Base-by-base conservation (phyloP, 768 basidiomycete species). In the Pisolithus microcarpus region DNA sequence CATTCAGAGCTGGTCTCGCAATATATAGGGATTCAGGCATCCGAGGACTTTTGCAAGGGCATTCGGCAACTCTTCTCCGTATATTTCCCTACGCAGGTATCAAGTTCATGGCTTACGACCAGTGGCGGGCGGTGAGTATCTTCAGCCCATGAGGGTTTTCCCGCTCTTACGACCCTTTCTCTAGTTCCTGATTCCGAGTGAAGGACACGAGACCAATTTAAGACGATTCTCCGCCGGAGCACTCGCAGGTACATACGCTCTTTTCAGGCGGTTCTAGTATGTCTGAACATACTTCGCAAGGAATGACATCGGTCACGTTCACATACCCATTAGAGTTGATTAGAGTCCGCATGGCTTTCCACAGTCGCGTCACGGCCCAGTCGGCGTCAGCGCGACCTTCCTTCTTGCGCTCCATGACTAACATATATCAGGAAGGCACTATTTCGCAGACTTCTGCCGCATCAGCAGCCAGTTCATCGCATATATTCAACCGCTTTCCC, bases 81-180 rank as follows among this genome's bases (percentile, higher is more conserved):
- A 86, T 97, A 60, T 95, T 96, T 66, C 96, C 96, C 7, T 97
- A 98, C 62, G 96, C 96, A 26, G 91, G 85, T 53, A 88, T 98
- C 69, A 96, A 94, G 68, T 99, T 92, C 63, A 92, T 97, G 85
- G 81, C 88, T 4, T 99, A 97, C 64, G 95, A 97, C 67, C 82
- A 89, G 64, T 72, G 88, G 51, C 87, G 90, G 68, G 63, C 79
- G 55, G 91, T 94, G 57, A 61, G 76, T 69, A 21, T 43, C 21
- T 42, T 40, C 50, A 43, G 1, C 8, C 9, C 0, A 24, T 24
- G 19, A 0, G 36, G 4, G 19, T 2, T 16, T 15, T 28, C 4
- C 9, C 49, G 34, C 31, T 18, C 19, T 38, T 49, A 39, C 34
- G 8, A 51, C 15, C 13, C 5, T 46, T 6, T 46, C 48, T 23